Evolutionary conservation across 2,329 filamentous ascomycete species (phyloP).

Genomic region (Trichoderma sp.): DNA sequence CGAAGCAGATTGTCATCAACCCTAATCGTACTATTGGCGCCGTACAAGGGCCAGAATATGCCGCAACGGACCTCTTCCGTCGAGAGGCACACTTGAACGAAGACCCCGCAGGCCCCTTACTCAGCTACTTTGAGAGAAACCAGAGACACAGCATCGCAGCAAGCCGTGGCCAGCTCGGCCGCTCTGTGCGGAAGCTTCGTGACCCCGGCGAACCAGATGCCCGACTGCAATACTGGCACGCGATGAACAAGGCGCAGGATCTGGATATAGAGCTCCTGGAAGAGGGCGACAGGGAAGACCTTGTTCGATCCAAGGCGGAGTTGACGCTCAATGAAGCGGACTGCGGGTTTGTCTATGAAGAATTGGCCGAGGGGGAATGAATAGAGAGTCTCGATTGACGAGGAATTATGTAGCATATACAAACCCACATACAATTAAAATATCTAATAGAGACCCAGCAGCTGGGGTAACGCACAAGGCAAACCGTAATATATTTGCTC

Average conservation of each 20-base stretch:
- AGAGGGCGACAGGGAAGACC: constrained; percentile 15
- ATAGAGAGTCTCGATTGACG: not conserved
- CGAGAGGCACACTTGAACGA: constrained; percentile 46
- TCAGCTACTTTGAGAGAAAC: constrained; percentile 40
- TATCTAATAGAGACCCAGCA: not conserved
- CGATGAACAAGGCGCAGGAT: constrained; percentile 29
- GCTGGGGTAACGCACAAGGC: not conserved
- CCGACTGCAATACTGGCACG: constrained; percentile 23
- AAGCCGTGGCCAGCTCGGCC: constrained; percentile 25
- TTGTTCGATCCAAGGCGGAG: constrained; percentile 29
- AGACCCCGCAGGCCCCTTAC: constrained; percentile 43
- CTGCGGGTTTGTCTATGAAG: constrained; percentile 36
- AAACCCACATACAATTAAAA: not conserved
- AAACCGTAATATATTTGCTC: not conserved
- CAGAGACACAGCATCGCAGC: constrained; percentile 43
- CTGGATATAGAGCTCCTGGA: constrained; percentile 28
- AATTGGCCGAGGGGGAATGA: constrained; percentile 22
- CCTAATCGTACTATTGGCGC: constrained; percentile 50
- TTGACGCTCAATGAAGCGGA: constrained; percentile 32
- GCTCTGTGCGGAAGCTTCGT: constrained; percentile 29
- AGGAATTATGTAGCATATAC: not conserved
- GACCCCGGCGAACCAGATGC: constrained; percentile 19
- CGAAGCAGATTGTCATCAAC: constrained; percentile 41
- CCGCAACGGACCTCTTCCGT: constrained; percentile 44
- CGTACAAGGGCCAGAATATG: constrained; percentile 54